These are phyloP conservation scores for Prinsepia uniflora DNA, from an alignment of 306 rosid genomes.

Conservation along the genomic window DNA sequence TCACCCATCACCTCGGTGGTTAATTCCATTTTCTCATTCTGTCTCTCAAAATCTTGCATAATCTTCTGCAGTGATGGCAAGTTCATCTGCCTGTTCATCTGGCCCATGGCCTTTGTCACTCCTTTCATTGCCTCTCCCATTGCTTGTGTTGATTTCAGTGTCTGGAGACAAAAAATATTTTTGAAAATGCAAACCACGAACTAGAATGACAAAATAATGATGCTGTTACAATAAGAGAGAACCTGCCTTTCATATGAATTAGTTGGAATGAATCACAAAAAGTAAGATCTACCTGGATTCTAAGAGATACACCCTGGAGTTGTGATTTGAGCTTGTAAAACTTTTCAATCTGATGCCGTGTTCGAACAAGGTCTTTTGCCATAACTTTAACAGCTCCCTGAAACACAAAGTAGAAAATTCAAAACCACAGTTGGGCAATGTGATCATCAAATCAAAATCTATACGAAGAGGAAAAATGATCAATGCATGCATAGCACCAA, in stretches of 20 bases:
- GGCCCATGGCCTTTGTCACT: constrained; percentile 98
- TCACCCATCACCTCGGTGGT: constrained; percentile 86
- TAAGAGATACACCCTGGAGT: constrained; percentile 96
- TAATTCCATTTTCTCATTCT: constrained; percentile 93
- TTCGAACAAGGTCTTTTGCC: constrained; percentile 98
- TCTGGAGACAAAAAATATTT: constrained; percentile 33
- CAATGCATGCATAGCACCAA: not conserved
- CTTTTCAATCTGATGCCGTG: constrained; percentile 94
- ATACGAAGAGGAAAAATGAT: not conserved
- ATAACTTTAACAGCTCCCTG: constrained; percentile 98
- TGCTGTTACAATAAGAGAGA: not conserved
- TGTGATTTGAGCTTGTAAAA: constrained; percentile 97
- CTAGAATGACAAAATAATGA: not conserved
- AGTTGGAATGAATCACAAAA: not conserved
- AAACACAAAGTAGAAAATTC: constrained; percentile 28
- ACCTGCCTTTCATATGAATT: not conserved
- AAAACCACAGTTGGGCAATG: constrained; percentile 19
- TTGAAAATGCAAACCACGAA: constrained; percentile 5
- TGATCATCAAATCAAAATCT: constrained; percentile 3
- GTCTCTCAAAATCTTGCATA: constrained; percentile 92
- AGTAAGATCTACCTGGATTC: constrained; percentile 70
- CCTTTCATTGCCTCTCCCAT: constrained; percentile 99
- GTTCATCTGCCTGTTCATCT: constrained; percentile 96
- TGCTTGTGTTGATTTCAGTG: constrained; percentile 89
- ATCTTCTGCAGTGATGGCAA: constrained; percentile 87